Conservation (phyloP, 352 stramenopile species). For the Pythium rhizo-oryzae region DNA sequence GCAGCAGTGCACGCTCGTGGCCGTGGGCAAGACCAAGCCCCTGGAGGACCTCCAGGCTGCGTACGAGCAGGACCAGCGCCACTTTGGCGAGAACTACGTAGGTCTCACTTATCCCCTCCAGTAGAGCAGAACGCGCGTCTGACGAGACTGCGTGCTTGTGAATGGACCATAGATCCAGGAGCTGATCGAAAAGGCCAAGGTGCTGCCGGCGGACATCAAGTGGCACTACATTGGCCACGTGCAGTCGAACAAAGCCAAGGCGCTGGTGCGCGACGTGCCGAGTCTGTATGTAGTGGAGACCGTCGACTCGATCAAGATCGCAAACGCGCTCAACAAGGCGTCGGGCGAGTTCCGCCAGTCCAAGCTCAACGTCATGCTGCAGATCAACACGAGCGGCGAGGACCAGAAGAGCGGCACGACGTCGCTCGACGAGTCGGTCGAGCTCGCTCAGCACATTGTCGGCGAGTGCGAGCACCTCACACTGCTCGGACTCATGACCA, state of each 20-base stretch:
- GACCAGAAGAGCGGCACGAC: conserved; percentile 96
- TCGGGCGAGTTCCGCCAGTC: conserved; percentile 61
- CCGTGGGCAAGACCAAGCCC: conserved; percentile 96
- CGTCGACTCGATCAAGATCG: conserved; percentile 96
- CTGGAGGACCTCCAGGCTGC: conserved; percentile 84
- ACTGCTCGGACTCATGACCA: conserved; percentile 99
- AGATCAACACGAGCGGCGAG: conserved; percentile 99
- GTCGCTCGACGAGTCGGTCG: conserved; percentile 67
- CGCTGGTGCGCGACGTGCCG: conserved; percentile 89
- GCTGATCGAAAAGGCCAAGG: conserved; percentile 93
- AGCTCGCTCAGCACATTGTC: conserved; percentile 89
- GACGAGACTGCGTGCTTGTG: background rate
- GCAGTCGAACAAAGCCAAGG: conserved; percentile 98
- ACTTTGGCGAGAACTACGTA: conserved; percentile 99
- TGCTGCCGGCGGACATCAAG: conserved; percentile 88
- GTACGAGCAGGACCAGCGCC: conserved; percentile 91
- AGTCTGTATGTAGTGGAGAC: conserved; percentile 97
- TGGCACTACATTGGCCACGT: conserved; percentile 99
- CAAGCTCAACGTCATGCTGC: conserved; percentile 94
- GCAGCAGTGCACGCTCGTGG: conserved; percentile 82
- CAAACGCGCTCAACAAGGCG: conserved; percentile 94
- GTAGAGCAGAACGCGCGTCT: background rate
- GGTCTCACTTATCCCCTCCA: background rate
- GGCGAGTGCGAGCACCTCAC: conserved; percentile 90
- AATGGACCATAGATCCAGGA: conserved; percentile 89